Evolutionary conservation across 192 early-diverging fungal species (phyloP), one percentile per base, ranked within the genome.

Genomic region (Spinellus fusiger): DNA sequence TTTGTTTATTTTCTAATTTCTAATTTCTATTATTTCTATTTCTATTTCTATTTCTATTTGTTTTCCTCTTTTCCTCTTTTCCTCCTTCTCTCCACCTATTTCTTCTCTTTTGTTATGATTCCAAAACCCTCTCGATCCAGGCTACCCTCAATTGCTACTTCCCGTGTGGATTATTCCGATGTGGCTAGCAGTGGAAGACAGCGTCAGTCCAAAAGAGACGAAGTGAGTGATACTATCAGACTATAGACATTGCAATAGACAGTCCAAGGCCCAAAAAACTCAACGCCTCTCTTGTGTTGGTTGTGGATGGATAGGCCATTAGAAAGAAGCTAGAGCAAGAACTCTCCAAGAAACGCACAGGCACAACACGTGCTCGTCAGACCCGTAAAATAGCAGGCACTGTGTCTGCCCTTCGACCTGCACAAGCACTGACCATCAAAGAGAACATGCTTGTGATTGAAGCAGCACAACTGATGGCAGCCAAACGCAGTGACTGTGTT

Each of bases 401-500:
- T 26, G 80, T 82, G 22, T 84, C 88, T 3, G 83, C 88, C 3
- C 80, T 93, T 29, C 79, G 83, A 27, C 89, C 91, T 1, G 80
- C 82, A 1, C 77, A 84, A 7, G 89, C 90, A 25, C 77, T 93
- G 64, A 90, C 88, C 1, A 79, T 86, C 49, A 82, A 81, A 48
- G 80, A 86, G 28, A 78, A 70, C 29, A 78, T 86, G 64, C 62
- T 78, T 22, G 80, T 86, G 35, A 78, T 82, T 37, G 86, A 88
- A 65, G 86, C 84, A 0, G 79, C 86, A 31, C 91, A 91, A 73
- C 78, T 91, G 67, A 98, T 98, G 96, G 95, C 96, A 15, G 96
- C 96, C 13, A 97, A 97, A 71, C 81, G 95, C 23, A 86, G 87
- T 8, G 96, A 98, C 69, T 92, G 91, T 69, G 92, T 98, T 47